phyloP scores from a whole-genome alignment of 2,329 filamentous ascomycete species.

The Scytalidium sp. region DNA sequence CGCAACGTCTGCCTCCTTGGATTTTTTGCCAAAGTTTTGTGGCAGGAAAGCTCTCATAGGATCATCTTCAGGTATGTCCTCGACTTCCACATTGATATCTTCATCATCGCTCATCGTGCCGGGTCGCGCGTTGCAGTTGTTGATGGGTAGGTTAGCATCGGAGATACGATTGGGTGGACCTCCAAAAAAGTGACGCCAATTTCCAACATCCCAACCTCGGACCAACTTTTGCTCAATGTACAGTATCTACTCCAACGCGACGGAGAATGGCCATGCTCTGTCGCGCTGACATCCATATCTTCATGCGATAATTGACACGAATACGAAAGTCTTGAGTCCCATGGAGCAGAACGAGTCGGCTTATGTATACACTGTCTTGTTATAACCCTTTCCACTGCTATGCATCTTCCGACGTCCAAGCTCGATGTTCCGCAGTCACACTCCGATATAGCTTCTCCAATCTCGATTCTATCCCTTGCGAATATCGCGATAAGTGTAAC shows the following conservation, averaged over 20 bases:
- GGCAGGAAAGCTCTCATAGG: conserved; percentile 77
- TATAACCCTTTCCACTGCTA: conserved; percentile 14
- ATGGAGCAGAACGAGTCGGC: conserved; percentile 14
- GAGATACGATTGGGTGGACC: neutral
- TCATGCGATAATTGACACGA: conserved; percentile 1
- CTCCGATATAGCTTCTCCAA: neutral
- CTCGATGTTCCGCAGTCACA: conserved; percentile 10
- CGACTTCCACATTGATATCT: conserved; percentile 54
- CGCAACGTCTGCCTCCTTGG: conserved; percentile 68
- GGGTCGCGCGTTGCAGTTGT: conserved; percentile 5
- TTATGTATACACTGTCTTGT: conserved; percentile 11
- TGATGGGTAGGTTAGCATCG: neutral
- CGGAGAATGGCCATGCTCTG: neutral
- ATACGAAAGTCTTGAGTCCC: conserved; percentile 2
- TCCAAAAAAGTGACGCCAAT: neutral
- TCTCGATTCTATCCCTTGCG: neutral
- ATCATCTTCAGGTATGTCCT: conserved; percentile 58
- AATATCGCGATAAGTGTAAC: neutral
- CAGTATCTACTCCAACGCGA: neutral
- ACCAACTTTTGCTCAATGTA: neutral
- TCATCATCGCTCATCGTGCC: conserved; percentile 56
- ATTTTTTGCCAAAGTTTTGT: conserved; percentile 79
- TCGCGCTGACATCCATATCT: conserved; percentile 4
- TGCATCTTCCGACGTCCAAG: conserved; percentile 23
- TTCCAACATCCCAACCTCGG: neutral